Evolutionary conservation across 305 asterid species (phyloP), one percentile per base, ranked within the genome.

Genomic region (Fraxinus nigra): DNA sequence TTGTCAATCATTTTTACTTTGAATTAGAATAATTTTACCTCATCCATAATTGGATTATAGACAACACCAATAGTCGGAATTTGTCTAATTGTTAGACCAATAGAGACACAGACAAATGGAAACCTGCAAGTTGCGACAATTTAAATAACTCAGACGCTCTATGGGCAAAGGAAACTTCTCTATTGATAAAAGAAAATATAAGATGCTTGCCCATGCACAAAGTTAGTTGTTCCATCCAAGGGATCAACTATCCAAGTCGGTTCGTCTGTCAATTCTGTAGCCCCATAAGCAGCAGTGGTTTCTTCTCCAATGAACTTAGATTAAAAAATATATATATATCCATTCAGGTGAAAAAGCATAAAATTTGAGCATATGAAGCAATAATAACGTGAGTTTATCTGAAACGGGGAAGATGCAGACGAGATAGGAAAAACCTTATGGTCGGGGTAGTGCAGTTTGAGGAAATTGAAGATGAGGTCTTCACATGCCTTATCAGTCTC

Each of bases 401-500:
- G 76, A 51, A 83, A 46, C 10, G 43, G 43, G 75, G 59, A 77
- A 59, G 32, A 54, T 38, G 33, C 75, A 40, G 43, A 70, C 78
- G 72, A 77, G 0, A 1, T 5, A 51, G 54, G 79, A 72, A 59
- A 79, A 78, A 95, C 99, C 98, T 93, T 87, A 84, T 96, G 98
- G 63, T 86, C 87, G 7, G 99, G 97, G 86, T 85, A 94, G 18
- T 82, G 88, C 78, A 80, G 83, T 84, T 91, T 93, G 61, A 95
- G 94, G 75, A 85, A 78, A 78, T 88, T 81, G 85, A 95, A 94
- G 84, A 95, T 92, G 81, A 92, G 89, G 63, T 94, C 95, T 85
- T 95, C 99, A 72, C 98, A 94, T 37, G 89, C 90, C 91, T 95
- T 95, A 85, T 95, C 98, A 18, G 98, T 95, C 89, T 93, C 99